These are phyloP conservation scores for Licmophora abbreviata DNA, from an alignment of 108 stramenopile species.

Conservation along the genomic window DNA sequence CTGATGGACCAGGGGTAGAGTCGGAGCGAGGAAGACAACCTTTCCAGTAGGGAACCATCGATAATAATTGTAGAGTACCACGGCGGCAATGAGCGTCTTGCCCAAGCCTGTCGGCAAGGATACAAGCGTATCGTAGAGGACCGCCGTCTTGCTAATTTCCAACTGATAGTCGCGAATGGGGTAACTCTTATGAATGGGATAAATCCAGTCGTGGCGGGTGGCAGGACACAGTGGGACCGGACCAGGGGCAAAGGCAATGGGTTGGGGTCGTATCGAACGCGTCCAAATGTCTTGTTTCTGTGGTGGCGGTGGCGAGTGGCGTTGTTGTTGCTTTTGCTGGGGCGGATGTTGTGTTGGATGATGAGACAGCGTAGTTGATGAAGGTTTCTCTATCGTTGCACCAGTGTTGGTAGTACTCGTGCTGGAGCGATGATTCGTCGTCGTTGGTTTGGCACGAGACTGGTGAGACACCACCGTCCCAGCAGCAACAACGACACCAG, in stretches of 20 bases:
- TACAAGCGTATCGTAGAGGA: conserved; percentile 89
- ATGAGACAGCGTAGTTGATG: not conserved
- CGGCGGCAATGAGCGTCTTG: conserved; percentile 98
- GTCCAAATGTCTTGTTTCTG: conserved; percentile 3
- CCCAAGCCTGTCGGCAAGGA: conserved; percentile 95
- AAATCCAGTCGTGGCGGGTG: conserved; percentile 71
- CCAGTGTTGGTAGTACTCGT: no score
- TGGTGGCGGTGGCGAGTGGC: not conserved
- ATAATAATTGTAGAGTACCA: conserved; percentile 97
- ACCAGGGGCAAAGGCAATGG: conserved; percentile 34
- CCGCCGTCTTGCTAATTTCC: conserved; percentile 59
- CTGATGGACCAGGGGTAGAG: conserved; percentile 91
- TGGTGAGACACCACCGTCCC: no score
- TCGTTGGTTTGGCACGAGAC: no score
- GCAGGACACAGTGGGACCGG: conserved; percentile 43
- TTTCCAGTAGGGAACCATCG: conserved; percentile 79
- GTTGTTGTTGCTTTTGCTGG: conserved; percentile 2
- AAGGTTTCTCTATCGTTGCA: not conserved
- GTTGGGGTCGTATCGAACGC: conserved; percentile 1
- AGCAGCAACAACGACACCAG: no score
- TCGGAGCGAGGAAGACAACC: conserved; percentile 86
- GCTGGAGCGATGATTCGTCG: no score
- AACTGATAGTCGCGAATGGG: conserved; percentile 84
- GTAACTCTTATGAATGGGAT: conserved; percentile 69
- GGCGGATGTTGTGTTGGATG: not conserved